Conservation (phyloP, 192 early-diverging fungal species). For the Spizellomyces punctatus region DNA sequence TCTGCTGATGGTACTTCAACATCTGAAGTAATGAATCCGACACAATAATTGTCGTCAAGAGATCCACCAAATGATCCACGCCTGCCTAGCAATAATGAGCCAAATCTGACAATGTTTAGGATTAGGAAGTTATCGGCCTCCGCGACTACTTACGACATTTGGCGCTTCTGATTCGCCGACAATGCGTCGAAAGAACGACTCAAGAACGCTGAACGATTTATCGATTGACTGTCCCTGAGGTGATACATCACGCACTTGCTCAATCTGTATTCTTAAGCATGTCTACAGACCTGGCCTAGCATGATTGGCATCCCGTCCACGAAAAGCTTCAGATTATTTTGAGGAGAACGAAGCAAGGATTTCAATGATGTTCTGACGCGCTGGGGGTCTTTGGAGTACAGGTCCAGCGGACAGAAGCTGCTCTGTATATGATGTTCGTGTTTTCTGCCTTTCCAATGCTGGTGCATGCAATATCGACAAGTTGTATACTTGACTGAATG, state of each 20-base stretch:
- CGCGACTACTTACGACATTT: too few relatives aligned
- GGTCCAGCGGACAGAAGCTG: conserved; percentile 71
- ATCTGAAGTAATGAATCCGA: conserved; percentile 9
- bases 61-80: conserved; percentile 2
- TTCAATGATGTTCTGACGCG: conserved; percentile 44
- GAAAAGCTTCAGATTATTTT: conserved; percentile 61
- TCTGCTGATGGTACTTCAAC: conserved; percentile 23
- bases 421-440: conserved; percentile 30
- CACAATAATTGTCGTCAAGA: conserved; percentile 4
- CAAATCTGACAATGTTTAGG: too few relatives aligned
- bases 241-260: too few relatives aligned
- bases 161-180: too few relatives aligned
- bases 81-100: neutral
- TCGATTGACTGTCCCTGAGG: too few relatives aligned
- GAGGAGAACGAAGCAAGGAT: conserved; percentile 43
- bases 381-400: conserved; percentile 49
- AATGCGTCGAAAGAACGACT: too few relatives aligned
- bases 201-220: too few relatives aligned
- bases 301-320: conserved; percentile 34
- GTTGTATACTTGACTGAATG: conserved; percentile 55
- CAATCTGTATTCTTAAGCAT: too few relatives aligned
- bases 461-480: conserved; percentile 81
- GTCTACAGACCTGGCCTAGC: too few relatives aligned
- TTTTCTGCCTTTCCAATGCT: conserved; percentile 51
- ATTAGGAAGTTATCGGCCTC: too few relatives aligned